phyloP scores from a whole-genome alignment of 164 flowering plant genomes.

The Malania oleifera region DNA sequence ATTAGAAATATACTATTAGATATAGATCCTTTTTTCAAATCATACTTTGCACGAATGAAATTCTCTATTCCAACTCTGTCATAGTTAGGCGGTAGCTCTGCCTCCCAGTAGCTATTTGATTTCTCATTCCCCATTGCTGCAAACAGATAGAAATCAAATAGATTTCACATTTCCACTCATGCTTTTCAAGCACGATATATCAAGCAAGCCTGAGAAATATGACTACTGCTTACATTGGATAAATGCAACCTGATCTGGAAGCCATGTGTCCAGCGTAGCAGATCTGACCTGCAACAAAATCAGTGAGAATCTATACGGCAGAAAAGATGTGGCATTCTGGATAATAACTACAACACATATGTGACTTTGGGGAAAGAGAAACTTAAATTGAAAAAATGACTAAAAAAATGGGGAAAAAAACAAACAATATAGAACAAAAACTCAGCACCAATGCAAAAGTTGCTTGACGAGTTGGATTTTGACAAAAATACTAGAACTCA shows the following conservation, averaged over 20 bases:
- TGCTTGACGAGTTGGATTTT: too few relatives aligned
- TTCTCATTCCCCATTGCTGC: conserved; percentile 74
- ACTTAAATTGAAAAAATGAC: too few relatives aligned
- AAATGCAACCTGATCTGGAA: conserved; percentile 59
- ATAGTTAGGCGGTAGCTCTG: conserved; percentile 63
- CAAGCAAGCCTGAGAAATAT: neutral
- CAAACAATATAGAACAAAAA: neutral
- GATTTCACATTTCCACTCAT: too few relatives aligned
- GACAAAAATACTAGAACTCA: too few relatives aligned
- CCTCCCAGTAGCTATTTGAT: conserved; percentile 79
- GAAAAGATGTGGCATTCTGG: neutral
- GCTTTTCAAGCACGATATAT: too few relatives aligned
- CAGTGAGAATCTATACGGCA: neutral
- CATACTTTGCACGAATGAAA: conserved; percentile 70
- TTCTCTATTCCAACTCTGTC: conserved; percentile 57
- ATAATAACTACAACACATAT: neutral
- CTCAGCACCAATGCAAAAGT: neutral
- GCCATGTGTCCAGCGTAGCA: conserved; percentile 67
- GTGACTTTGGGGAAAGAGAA: neutral
- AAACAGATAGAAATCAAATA: neutral
- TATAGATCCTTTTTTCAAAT: neutral
- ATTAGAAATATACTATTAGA: neutral
- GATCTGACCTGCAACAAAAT: conserved; percentile 46
- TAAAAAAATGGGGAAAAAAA: neutral
- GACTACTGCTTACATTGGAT: conserved; percentile 38